Base-by-base conservation (phyloP, 176 grass and related monocot species). In the Juncus effusus region DNA sequence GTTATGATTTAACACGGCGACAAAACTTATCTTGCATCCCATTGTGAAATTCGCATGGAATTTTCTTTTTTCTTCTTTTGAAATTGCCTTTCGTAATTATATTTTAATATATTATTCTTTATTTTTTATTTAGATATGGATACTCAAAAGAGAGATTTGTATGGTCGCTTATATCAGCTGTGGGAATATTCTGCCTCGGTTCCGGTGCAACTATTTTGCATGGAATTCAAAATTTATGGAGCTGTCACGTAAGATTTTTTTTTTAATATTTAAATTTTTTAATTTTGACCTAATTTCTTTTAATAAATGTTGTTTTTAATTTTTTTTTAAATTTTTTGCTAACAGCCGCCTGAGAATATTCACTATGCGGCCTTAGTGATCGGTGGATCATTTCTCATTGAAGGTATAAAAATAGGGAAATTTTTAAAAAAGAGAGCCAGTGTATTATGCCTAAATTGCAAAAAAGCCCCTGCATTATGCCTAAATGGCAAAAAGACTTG, bases 121-220 rank as follows among this genome's bases (percentile, higher is more conserved):
- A 50, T 83, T 47, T 79, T 38, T 58, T 62, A 65, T 82, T 42
- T 83, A 99, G 89, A 54, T 99, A 94, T 90, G 95, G 95, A 54
- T 99, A 99, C 77, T 99, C 85, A 16, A 99, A 99, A 78, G 95
- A 99, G 79, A 93, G 89, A 80, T 99, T 99, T 90, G 89, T 99
- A 56, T 99, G 95, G 95, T 99, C 95, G 35, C 77, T 99, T 59
- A 99, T 99, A 87, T 99, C 95, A 60, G 95, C 95, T 16, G 95
- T 99, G 12, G 88, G 89, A 57, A 99, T 99, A 85, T 99, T 99
- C 84, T 94, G 89, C 72, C 75, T 99, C 54, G 89, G 95, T 76
- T 90, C 88, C 62, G 89, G 95, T 70, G 89, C 95, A 62, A 99
- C 89, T 59, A 80, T 99, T 84, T 89, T 99, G 57, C 81, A 99